phyloP scores from a whole-genome alignment of 108 stramenopile genomes.

The Thalassiosira profunda region DNA sequence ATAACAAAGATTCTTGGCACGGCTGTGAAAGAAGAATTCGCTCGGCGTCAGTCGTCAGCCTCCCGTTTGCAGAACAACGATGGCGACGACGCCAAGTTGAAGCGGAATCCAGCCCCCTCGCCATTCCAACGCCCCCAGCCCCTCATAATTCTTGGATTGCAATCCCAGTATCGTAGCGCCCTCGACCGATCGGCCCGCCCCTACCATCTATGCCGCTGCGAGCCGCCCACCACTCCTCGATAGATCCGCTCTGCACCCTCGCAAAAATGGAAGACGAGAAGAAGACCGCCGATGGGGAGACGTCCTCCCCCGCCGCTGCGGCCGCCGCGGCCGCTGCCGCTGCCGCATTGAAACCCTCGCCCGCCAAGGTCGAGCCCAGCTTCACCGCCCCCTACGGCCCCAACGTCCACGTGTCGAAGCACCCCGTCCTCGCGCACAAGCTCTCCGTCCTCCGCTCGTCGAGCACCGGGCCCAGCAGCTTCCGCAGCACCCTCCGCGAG shows the following conservation, averaged over 20 bases:
- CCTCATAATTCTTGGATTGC: too few species aligned
- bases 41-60: too few species aligned
- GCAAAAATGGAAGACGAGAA: conserved; percentile 4
- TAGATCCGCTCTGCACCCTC: conserved; percentile 10
- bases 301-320: background rate
- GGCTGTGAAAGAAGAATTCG: too few species aligned
- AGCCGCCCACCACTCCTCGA: conserved; percentile 8
- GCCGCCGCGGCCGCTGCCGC: background rate
- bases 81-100: too few species aligned
- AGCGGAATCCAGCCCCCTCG: too few species aligned
- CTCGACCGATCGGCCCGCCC: too few species aligned
- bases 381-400: conserved; percentile 44
- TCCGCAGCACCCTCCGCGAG: conserved; percentile 91
- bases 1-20: too few species aligned
- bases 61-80: too few species aligned
- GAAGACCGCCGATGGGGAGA: background rate
- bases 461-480: conserved; percentile 76
- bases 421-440: conserved; percentile 84
- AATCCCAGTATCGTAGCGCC: too few species aligned
- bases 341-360: conserved; percentile 2
- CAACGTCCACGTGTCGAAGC: conserved; percentile 69
- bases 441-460: conserved; percentile 79
- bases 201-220: too few species aligned
- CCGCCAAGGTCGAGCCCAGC: conserved; percentile 28
- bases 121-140: too few species aligned